Percentiles rank a stretch among this genome's conserved stretches.
Conservation (phyloP, 768 basidiomycete genomes). For the Phlebiopsis gigantea region DNA sequence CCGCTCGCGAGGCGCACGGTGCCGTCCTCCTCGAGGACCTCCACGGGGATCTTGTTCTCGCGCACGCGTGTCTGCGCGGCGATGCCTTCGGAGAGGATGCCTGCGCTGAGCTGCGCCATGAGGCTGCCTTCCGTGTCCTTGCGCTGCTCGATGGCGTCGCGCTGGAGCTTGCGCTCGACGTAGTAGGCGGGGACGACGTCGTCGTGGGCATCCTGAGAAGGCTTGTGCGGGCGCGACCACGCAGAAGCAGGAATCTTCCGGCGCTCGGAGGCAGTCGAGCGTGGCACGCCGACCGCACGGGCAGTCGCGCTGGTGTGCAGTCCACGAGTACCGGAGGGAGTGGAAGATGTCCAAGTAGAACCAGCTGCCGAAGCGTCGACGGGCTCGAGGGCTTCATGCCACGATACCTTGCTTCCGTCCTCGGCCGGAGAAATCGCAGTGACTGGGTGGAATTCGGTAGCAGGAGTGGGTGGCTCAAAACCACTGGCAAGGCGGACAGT, state of each 20-base stretch:
- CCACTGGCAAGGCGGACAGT: conserved; percentile 36
- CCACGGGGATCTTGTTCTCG: conserved; percentile 38
- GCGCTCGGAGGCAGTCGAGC: conserved; percentile 14
- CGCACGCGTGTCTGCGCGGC: conserved; percentile 21
- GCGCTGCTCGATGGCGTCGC: conserved; percentile 20
- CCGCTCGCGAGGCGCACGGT: conserved; percentile 36
- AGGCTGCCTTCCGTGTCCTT: conserved; percentile 25
- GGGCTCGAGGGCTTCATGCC: conserved; percentile 19
- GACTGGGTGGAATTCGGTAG: conserved; percentile 29
- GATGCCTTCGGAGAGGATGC: conserved; percentile 25
- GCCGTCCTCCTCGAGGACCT: conserved; percentile 34
- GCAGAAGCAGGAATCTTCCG: conserved; percentile 17
- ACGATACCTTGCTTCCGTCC: conserved; percentile 20
- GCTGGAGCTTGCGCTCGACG: conserved; percentile 24
- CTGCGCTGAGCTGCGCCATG: conserved; percentile 26
- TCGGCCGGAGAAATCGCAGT: conserved; percentile 17
- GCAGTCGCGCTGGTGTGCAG: not conserved
- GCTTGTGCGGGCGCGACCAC: conserved; percentile 22
- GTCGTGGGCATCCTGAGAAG: conserved; percentile 25
- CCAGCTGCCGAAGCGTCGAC: conserved; percentile 8
- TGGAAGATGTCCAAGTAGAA: not conserved
- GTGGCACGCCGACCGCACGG: conserved; percentile 1
- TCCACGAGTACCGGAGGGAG: not conserved
- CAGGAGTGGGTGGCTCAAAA: conserved; percentile 39
- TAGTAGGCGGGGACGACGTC: conserved; percentile 24